Base-by-base conservation (phyloP, 257 asterid species). In the Ligustrum vulgare region DNA sequence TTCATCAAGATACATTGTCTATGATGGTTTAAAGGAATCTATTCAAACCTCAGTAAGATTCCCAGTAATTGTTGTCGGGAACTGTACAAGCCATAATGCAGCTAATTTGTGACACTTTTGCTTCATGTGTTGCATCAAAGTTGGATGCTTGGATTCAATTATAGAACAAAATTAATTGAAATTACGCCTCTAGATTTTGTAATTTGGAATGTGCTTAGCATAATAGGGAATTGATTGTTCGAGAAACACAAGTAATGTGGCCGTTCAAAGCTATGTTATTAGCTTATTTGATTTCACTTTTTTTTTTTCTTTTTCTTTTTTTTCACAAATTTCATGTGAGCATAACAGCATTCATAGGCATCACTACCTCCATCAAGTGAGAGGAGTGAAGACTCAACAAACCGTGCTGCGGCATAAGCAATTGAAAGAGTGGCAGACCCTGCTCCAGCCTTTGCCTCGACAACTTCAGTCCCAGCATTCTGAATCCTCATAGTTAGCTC, bases 361-460 rank as follows among this genome's bases (percentile, higher is more conserved):
- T 89, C 97, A 39, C 83, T 78, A 69, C 90, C 94, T 39, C 96
- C 95, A 66, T 89, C 96, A 70, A 92, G 93, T n/a, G 96, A 96
- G 15, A 94, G 90, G 54, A 92, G 90, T 2, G 97, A 90, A 7
- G 96, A 92, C 87, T 92, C 96, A 11, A 90, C 95, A 66, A 92
- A 92, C 67, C 96, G 76, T 13, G 97, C 97, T 0, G 97, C 97
- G 13, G 96, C 95, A 56, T 92, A 92, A 3, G 96, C 96, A 96
- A 92, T 89, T 20, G 93, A 92, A 51, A 90, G 96, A 33, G 97
- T 92, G 67, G 96, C 96, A 28, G 97, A 90, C 22, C 97, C 97
- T 10, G 96, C 96, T 62, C 96, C 96, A 18, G 97, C 96, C 79
- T 92, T 92, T 12, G 97, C 97, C 81, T 92, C 97, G 1, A 92